Conservation (phyloP, 805 yeast species). For the Suhomyces kilbournensis region DNA sequence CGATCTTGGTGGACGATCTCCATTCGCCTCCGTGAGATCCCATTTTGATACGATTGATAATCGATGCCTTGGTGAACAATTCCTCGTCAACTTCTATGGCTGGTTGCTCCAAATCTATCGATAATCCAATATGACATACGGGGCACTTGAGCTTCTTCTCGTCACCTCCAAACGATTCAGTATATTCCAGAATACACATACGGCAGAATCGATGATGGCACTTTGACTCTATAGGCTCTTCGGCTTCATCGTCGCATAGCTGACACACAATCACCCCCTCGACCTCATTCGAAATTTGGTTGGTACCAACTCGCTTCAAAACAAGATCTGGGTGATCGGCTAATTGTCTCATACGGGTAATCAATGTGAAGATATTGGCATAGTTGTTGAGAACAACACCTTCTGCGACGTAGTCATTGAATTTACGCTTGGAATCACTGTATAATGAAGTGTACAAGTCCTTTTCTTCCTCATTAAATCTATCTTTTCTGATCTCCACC, state of each 20-base stretch:
- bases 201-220: conserved; percentile 95
- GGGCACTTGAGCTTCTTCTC: conserved; percentile 75
- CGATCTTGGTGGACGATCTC: conserved; percentile 95
- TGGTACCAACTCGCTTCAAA: conserved; percentile 58
- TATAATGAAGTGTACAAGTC: conserved; percentile 87
- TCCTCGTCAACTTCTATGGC: conserved; percentile 69
- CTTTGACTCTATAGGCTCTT: conserved; percentile 91
- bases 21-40: conserved; percentile 68
- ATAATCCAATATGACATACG: conserved; percentile 89
- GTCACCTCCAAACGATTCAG: conserved; percentile 72
- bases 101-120: conserved; percentile 87
- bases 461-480: conserved; percentile 91
- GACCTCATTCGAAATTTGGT: conserved; percentile 34
- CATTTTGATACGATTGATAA: conserved; percentile 84
- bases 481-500: conserved; percentile 82
- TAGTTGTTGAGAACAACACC: conserved; percentile 96
- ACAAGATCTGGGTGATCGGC: conserved; percentile 99
- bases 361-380: conserved; percentile 93
- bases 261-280: conserved; percentile 75
- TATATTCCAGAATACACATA: conserved; percentile 85
- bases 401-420: conserved; percentile 89
- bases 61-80: conserved; percentile 59
- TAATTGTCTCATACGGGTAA: conserved; percentile 95
- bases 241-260: conserved; percentile 96
- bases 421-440: conserved; percentile 80